These are phyloP conservation scores for Escallonia rubra DNA, from an alignment of 129 eudicot genomes.

Conservation along the genomic window DNA sequence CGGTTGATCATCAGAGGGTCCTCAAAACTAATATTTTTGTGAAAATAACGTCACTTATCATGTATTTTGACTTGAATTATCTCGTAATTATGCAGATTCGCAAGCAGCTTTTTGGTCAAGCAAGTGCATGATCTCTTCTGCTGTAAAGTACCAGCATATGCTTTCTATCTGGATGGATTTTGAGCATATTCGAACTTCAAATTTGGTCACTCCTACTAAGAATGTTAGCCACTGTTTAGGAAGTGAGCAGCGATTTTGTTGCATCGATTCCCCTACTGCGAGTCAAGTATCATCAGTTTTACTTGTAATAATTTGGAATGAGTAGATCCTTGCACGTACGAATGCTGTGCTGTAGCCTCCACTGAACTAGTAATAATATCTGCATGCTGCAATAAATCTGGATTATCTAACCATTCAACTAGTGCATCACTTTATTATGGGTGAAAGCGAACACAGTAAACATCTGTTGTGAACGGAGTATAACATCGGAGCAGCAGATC, in stretches of 20 bases:
- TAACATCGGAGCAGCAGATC: too few species aligned
- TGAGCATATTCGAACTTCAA: not conserved
- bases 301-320: slow-evolving; percentile 11
- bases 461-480: too few species aligned
- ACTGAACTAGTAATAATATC: not conserved
- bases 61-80: not conserved
- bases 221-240: not conserved
- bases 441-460: too few species aligned
- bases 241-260: slow-evolving; percentile 2
- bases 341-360: not conserved
- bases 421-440: too few species aligned
- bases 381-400: too few species aligned
- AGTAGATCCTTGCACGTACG: not conserved
- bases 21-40: too few species aligned
- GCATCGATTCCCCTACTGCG: not conserved
- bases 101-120: slow-evolving; percentile 40
- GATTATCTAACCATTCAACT: too few species aligned
- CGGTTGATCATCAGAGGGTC: too few species aligned
- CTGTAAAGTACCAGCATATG: not conserved
- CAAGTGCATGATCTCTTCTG: slow-evolving; percentile 15
- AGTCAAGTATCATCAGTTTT: slow-evolving; percentile 1
- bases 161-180: not conserved
- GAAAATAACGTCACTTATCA: too few species aligned
- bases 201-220: not conserved
- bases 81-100: slow-evolving; percentile 45